These are phyloP conservation scores for Achaetomiella virescens DNA, from an alignment of 495 filamentous ascomycete genomes.

Conservation along the genomic window DNA sequence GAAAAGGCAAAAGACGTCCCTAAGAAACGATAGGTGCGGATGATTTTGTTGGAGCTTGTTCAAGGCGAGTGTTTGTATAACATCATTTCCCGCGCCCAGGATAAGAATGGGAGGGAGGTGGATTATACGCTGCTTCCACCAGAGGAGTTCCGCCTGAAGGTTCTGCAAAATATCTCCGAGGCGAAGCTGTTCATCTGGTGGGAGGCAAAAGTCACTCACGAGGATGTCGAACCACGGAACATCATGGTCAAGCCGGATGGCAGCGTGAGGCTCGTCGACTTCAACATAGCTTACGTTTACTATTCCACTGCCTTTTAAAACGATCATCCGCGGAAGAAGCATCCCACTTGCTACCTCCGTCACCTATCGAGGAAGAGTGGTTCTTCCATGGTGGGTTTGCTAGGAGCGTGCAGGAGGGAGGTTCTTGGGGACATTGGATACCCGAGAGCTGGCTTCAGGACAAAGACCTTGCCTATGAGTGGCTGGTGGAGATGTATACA, in stretches of 20 bases:
- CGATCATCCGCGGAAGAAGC: not conserved
- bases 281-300: not conserved
- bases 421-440: not conserved
- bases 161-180: not conserved
- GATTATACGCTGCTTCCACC: not conserved
- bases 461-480: not conserved
- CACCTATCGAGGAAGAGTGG: not conserved
- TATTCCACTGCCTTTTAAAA: not conserved
- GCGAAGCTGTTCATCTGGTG: not conserved
- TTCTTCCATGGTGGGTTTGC: not conserved
- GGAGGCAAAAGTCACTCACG: not conserved
- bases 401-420: no score
- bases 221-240: not conserved
- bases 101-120: not conserved
- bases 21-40: not conserved
- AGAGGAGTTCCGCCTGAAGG: not conserved
- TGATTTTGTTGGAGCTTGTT: not conserved
- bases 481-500: not conserved
- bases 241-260: slow-evolving; percentile 3
- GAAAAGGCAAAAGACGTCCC: no score
- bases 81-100: not conserved
- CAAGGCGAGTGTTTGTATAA: not conserved
- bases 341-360: not conserved
- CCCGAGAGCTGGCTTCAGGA: not conserved
- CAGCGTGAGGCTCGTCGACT: not conserved